phyloP scores from a whole-genome alignment of 257 asterid genomes.

The Salvia splendens region DNA sequence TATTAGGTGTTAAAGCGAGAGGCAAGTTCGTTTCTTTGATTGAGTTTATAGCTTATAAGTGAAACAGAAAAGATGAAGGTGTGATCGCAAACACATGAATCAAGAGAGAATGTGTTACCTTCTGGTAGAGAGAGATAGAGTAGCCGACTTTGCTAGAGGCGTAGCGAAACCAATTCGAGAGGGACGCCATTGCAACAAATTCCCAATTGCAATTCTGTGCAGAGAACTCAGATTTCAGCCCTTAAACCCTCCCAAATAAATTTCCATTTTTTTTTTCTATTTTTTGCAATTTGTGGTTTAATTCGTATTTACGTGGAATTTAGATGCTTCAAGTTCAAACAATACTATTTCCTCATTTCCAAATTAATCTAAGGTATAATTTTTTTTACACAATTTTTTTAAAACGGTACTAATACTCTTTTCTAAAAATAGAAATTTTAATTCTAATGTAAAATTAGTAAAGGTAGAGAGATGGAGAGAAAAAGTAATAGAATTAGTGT shows the following conservation, averaged over 20 bases:
- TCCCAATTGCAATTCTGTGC: background rate
- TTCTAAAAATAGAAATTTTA: too few species aligned
- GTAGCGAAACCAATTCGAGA: conserved; percentile 64
- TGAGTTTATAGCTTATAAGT: background rate
- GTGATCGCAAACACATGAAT: background rate
- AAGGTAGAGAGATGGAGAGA: too few species aligned
- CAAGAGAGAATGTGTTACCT: conserved; percentile 42
- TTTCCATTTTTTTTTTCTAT: background rate
- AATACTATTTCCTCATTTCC: too few species aligned
- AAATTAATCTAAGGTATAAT: too few species aligned
- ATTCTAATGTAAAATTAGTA: too few species aligned
- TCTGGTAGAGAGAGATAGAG: conserved; percentile 51
- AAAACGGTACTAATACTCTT: too few species aligned
- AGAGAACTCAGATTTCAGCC: conserved; percentile 6
- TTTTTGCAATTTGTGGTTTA: background rate
- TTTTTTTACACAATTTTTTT: too few species aligned
- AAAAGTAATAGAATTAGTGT: too few species aligned
- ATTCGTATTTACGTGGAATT: conserved; percentile 2
- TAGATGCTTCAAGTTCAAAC: too few species aligned
- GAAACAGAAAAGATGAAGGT: background rate
- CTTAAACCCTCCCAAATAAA: conserved; percentile 33
- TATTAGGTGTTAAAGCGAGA: background rate
- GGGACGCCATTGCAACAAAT: conserved; percentile 65
- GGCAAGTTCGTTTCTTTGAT: background rate
- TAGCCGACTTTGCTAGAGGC: conserved; percentile 57